Evolutionary conservation across 1,284 basidiomycete genomes (phyloP), one percentile per base, ranked within the genome.

Genomic region (Athelia psychrophila): DNA sequence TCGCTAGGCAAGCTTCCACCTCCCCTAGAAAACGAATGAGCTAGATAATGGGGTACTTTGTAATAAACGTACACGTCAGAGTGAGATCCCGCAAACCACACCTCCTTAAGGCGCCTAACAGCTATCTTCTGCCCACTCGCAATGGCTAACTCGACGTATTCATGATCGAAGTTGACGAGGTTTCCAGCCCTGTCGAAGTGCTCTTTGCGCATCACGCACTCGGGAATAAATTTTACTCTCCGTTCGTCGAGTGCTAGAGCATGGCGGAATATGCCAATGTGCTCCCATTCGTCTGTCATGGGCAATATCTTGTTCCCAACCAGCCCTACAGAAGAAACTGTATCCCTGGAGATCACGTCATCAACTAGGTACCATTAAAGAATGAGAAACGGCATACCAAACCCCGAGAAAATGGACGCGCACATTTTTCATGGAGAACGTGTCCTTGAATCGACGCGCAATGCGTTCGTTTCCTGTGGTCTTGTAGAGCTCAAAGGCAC

Each of bases 171-270:
- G 16, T 42, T n/a, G 6, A 18, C 38, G 16, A n/a, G n/a, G 6
- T n/a, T 42, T 6, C 20, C 38, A 42, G 6, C 20, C 38, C 5
- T n/a, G 9, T 22, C n/a, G 6, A 8, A 6, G 38, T 6, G 13
- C 13, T 42, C n/a, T 42, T n/a, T 18, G 19, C 24, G 24, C 10
- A 20, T 44, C 40, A 30, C 19, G 23, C n/a, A 50, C 50, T 69
- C 67, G 4, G 65, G 63, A 49, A 64, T 57, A 52, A 67, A 67
- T 48, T 64, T 64, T 32, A 60, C 62, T 12, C 64, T 60, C n/a
- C 58, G 57, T 49, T 67, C 65, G 48, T 67, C 64, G 2, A 66
- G 44, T 6, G 44, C 44, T 8, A 46, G 44, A 46, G 44, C 44
- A n/a, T 46, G 44, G 6, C 44, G 44, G 25, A 46, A 46, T 18